Evolutionary conservation across 1,284 basidiomycete species (phyloP), one percentile per base, ranked within the genome.

Genomic region (Mycosarcoma maydis): DNA sequence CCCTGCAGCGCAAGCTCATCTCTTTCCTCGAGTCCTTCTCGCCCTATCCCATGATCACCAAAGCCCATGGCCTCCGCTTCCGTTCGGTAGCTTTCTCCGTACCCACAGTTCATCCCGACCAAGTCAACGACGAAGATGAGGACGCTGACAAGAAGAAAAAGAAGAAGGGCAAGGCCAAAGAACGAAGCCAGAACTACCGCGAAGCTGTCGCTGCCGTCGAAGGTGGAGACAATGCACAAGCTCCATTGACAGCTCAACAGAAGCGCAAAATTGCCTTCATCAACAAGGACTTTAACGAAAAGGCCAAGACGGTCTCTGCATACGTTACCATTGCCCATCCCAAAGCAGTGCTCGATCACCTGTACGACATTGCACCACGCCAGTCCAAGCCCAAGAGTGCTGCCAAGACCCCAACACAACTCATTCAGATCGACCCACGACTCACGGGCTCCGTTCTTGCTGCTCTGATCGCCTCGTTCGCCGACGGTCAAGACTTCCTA

Each of bases 251-350:
- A 17, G 86, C 91, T 0, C 87, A 87, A 54, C 91, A 97, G 82
- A 98, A 97, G 85, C 92, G 95, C 83, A 91, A 90, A 75, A 89
- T 98, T 34, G 92, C 94, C 0, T 96, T 93, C 81, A 96, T 98
- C 82, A 92, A 93, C 78, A 89, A 90, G 58, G 91, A 94, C 22
- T 33, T 75, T 48, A 59, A 81, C 61, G 68, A 77, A 33, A 67
- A 78, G 24, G 80, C 78, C 22, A 66, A 72, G 34, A 51, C 57
- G 22, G 73, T 78, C 23, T 76, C 80, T 50, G 80, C 78, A 10
- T 81, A 81, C 53, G 61, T 81, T 38, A 78, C 77, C 16, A 55
- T 81, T 29, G 66, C 64, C 27, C 64, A 75, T 8, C 75, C 75
- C 2, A 34, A 60, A 19, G 52, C 66, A 0, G 73, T 75, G 11